Percentiles rank a stretch among this genome's conserved stretches.
These are phyloP conservation scores for Boletus reticuloceps DNA, from an alignment of 768 basidiomycete genomes.

Conservation along the genomic window DNA sequence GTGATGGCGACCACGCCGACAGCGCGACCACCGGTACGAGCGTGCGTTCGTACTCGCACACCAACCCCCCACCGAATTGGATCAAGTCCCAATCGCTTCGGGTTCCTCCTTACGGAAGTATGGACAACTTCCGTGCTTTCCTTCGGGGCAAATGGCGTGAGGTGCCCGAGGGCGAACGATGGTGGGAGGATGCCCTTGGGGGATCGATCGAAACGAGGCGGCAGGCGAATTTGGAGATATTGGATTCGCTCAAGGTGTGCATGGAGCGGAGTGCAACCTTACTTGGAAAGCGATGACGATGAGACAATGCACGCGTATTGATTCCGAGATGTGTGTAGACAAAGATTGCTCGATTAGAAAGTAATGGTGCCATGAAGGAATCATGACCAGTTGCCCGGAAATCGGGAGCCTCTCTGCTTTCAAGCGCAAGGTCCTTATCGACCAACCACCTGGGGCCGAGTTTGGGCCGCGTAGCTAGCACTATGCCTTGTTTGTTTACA, in stretches of 20 bases:
- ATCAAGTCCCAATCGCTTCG: constrained; percentile 23
- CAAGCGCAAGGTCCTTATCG: too few species aligned
- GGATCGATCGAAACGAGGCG: constrained; percentile 42
- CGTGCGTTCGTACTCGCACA: constrained; percentile 33
- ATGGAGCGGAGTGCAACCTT: constrained; percentile 21
- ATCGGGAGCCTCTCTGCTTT: too few species aligned
- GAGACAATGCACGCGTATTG: too few species aligned
- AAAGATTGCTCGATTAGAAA: too few species aligned
- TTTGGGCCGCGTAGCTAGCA: too few species aligned
- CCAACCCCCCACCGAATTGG: constrained; percentile 30
- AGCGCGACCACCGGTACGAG: not conserved
- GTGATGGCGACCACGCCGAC: not conserved
- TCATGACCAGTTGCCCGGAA: too few species aligned
- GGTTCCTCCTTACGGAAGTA: constrained; percentile 19
- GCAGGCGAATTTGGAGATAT: constrained; percentile 21
- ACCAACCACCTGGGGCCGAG: too few species aligned
- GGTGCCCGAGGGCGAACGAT: constrained; percentile 54
- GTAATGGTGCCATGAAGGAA: too few species aligned
- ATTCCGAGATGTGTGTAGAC: too few species aligned
- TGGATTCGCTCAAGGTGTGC: constrained; percentile 21
- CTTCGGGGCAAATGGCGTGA: constrained; percentile 63
- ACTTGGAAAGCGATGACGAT: not conserved
- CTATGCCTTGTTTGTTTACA: too few species aligned
- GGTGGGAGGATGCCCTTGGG: constrained; percentile 66
- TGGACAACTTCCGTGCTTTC: constrained; percentile 36